These are phyloP conservation scores for Pittosporum tobira DNA, from an alignment of 129 eudicot species.

Conservation along the genomic window DNA sequence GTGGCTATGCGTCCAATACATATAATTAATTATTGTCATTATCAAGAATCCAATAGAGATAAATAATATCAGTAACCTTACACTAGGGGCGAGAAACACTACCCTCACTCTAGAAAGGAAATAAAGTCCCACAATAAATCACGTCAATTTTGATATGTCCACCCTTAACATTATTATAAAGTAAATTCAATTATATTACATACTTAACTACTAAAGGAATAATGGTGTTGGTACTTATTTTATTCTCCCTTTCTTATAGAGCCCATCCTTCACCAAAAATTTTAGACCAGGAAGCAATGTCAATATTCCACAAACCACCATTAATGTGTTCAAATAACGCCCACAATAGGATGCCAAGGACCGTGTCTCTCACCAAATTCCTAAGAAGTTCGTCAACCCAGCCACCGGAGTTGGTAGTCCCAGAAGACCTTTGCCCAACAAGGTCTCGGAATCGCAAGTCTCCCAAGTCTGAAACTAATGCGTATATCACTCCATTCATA, in stretches of 20 bases:
- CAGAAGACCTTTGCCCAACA: constrained; percentile 47
- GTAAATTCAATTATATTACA: no score
- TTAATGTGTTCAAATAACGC: constrained; percentile 57
- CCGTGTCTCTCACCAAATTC: constrained; percentile 65
- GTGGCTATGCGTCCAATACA: no score
- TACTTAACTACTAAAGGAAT: no score
- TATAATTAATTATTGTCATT: no score
- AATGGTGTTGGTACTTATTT: not conserved
- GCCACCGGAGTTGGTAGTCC: constrained; percentile 19
- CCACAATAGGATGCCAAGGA: constrained; percentile 73
- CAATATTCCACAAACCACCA: constrained; percentile 17
- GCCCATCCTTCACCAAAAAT: not conserved
- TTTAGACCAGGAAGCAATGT: constrained; percentile 1
- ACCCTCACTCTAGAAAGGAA: no score
- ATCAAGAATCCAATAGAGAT: no score
- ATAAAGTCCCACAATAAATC: no score
- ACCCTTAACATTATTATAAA: no score
- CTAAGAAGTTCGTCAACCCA: constrained; percentile 42
- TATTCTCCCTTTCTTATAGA: not conserved
- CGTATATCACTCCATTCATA: constrained; percentile 82
- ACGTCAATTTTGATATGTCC: no score
- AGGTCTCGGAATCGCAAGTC: constrained; percentile 80
- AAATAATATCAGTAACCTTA: no score
- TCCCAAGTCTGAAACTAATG: constrained; percentile 69
- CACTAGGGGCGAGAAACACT: no score